Evolutionary conservation across 179 eudicot species (phyloP).

Genomic region (Beta corolliflora): DNA sequence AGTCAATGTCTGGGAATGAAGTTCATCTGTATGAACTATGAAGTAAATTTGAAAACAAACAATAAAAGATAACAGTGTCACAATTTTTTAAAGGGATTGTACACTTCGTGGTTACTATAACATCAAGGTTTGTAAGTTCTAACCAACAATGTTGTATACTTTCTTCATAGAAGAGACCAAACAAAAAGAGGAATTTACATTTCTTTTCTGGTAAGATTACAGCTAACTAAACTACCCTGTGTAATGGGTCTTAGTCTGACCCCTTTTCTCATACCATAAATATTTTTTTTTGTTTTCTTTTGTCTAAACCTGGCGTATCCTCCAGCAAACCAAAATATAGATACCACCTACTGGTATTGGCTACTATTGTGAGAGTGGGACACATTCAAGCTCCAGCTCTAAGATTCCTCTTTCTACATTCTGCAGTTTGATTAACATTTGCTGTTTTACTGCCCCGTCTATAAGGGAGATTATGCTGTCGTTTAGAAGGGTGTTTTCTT

Average conservation of each 20-base stretch:
- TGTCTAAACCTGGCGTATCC: neutral
- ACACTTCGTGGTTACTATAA: neutral
- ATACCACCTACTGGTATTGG: neutral
- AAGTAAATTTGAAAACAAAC: neutral
- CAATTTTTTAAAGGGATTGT: neutral
- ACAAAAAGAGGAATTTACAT: constrained; percentile 16
- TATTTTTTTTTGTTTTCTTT: neutral
- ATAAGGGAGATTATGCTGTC: constrained; percentile 65
- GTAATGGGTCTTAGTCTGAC: neutral
- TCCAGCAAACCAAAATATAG: constrained; percentile 12
- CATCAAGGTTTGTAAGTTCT: neutral
- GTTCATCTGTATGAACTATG: neutral
- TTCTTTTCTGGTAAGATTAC: constrained; percentile 15
- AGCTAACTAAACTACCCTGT: constrained; percentile 11
- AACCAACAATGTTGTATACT: constrained; percentile 8
- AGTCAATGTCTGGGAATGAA: neutral
- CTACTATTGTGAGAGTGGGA: constrained; percentile 55
- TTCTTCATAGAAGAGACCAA: neutral
- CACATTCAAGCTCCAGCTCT: constrained; percentile 92
- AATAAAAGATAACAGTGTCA: no score
- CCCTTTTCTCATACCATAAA: neutral
- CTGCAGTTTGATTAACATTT: constrained; percentile 66
- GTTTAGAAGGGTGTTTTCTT: constrained; percentile 64
- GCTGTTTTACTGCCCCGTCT: constrained; percentile 79
- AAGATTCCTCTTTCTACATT: constrained; percentile 86